These are phyloP conservation scores for Papilionanthe hybrid DNA, from an alignment of 116 monocot species.

Conservation along the genomic window DNA sequence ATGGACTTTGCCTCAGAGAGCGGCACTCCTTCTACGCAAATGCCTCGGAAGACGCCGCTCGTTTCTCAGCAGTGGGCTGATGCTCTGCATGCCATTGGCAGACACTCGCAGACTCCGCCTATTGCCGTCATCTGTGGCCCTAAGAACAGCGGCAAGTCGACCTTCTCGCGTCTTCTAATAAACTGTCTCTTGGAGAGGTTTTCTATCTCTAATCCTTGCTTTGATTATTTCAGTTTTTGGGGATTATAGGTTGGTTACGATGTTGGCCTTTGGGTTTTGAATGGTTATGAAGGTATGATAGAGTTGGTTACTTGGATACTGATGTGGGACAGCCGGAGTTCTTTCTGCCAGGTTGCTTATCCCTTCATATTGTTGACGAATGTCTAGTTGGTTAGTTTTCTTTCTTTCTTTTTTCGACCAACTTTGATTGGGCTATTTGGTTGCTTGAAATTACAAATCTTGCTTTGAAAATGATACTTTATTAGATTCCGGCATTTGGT, in stretches of 20 bases:
- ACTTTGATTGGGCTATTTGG: background rate
- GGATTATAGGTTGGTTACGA: background rate
- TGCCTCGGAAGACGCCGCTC: conserved; percentile 9
- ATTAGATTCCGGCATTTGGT: background rate
- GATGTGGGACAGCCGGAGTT: conserved; percentile 96
- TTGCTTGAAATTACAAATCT: background rate
- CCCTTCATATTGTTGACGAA: conserved; percentile 62
- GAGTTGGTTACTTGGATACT: conserved; percentile 73
- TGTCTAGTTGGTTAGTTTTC: conserved; percentile 27
- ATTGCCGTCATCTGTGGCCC: conserved; percentile 68
- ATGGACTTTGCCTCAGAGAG: background rate
- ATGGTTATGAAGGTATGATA: conserved; percentile 40
- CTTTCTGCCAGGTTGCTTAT: conserved; percentile 58
- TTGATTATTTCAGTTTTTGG: background rate
- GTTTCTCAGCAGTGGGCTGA: conserved; percentile 57
- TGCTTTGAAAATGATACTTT: background rate
- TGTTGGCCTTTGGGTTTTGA: background rate
- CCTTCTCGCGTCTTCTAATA: conserved; percentile 77
- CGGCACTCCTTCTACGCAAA: background rate
- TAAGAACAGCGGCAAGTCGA: conserved; percentile 94
- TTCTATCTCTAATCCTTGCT: background rate
- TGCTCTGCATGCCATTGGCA: conserved; percentile 31
- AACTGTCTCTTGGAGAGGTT: conserved; percentile 66
- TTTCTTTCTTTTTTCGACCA: background rate
- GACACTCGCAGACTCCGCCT: conserved; percentile 21